Base-by-base conservation (phyloP, 2,329 filamentous ascomycete genomes). In the Epichloe elymi region DNA sequence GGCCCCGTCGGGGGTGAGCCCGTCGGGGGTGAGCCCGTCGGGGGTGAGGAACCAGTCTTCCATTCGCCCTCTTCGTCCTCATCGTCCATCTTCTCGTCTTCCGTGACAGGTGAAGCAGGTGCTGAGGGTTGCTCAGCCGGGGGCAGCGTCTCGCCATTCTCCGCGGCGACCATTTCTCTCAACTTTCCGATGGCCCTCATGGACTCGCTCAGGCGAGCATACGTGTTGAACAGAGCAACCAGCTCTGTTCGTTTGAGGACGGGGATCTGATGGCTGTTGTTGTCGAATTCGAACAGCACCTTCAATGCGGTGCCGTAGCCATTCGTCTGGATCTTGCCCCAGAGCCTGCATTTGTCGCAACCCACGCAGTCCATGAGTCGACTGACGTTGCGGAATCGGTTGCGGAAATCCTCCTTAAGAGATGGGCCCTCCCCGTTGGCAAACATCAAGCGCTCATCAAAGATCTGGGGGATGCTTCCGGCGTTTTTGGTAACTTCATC, bases 301-400 rank as follows among this genome's bases (percentile, higher is more conserved):
- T 98, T 98, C 55, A 98, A 73, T 0, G 93, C 93, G 0, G 93
- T 88, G 47, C 93, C 93, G 64, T 96, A 97, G 2, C 93, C 93
- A 12, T 87, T 86, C 0, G 89, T 95, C 70, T 98, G 93, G 38
- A 98, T 71, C 70, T 98, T 98, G 46, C 93, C 93, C 93, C 93
- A 98, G 2, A 98, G 81, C 8, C 93, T 83, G 70, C 93, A 98
- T 72, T 98, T 98, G 71, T 98, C 93, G 67, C 93, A 98, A 43
- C 93, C 93, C 19, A 97, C 91, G 59, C 93, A 98, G 67, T 98
- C 93, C 93, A 98, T 98, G 57, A 97, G 77, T 40, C 93, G 83
- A 65, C 87, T 95, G 54, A 98, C 87, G 64, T 98, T 98, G 64
- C 93, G 83, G 76, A 98, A 98, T 15, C 93, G 86, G 67, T 94